phyloP scores from a whole-genome alignment of 2,329 filamentous ascomycete species.

The Talaromyces verruculosus region DNA sequence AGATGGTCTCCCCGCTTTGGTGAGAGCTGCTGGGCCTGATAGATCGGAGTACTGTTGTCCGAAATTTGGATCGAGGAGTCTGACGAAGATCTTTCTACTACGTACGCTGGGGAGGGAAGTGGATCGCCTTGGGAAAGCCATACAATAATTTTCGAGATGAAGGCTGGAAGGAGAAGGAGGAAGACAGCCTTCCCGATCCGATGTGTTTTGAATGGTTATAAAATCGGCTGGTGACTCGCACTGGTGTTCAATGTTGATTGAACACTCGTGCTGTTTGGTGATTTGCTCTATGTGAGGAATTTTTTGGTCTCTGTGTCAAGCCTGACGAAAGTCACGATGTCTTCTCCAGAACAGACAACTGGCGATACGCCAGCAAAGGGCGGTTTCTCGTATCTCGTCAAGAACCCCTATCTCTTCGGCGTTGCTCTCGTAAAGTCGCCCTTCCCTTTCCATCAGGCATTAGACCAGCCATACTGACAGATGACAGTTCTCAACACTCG shows the following conservation, averaged over 20 bases:
- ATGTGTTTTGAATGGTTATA: not conserved
- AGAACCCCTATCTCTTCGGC: constrained; percentile 49
- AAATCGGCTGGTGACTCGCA: not conserved
- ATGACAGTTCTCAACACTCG: constrained; percentile 42
- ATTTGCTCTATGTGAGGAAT: not conserved
- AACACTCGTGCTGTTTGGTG: not conserved
- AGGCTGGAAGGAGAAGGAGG: not conserved
- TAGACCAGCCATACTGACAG: not conserved
- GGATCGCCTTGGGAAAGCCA: not conserved
- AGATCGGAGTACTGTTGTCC: not conserved
- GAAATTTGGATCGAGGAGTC: not conserved
- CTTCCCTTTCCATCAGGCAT: not conserved
- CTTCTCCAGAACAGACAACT: constrained; percentile 19
- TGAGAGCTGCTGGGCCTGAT: not conserved
- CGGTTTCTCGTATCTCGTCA: constrained; percentile 31
- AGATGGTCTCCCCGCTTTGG: not conserved
- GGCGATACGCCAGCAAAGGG: constrained; percentile 23
- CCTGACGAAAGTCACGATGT: constrained; percentile 23
- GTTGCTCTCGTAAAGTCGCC: constrained; percentile 42
- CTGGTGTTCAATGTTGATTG: not conserved
- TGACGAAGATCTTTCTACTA: not conserved
- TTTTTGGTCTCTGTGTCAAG: not conserved
- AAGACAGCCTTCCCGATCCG: not conserved
- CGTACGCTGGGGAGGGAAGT: not conserved
- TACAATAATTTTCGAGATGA: not conserved